Evolutionary conservation across 495 filamentous ascomycete genomes (phyloP).

Genomic region (Rostrohypoxylon terebratum): DNA sequence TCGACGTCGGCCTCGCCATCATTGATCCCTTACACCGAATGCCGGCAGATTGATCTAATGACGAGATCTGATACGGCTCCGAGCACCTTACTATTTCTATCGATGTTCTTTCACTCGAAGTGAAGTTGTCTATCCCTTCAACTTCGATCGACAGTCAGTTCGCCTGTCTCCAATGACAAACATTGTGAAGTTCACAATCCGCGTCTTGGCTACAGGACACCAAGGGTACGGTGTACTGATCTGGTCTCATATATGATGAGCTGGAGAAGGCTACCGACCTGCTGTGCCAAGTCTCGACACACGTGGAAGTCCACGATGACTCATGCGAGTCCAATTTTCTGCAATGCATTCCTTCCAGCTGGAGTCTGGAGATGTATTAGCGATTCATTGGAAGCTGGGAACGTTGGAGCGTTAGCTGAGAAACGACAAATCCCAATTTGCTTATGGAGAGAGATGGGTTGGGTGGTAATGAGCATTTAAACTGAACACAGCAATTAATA

Average conservation of each 20-base stretch:
- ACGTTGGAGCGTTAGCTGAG: background rate
- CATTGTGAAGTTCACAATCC: background rate
- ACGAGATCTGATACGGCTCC: background rate
- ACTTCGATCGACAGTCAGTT: background rate
- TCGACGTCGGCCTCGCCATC: constrained; percentile 23
- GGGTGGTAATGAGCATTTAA: constrained; percentile 10
- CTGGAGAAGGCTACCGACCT: background rate
- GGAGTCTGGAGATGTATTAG: background rate
- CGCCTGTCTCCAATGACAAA: background rate
- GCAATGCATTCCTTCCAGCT: constrained; percentile 28
- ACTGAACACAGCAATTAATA: background rate
- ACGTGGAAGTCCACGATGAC: constrained; percentile 18
- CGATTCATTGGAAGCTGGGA: background rate
- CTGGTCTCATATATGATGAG: background rate
- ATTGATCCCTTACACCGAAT: constrained; percentile 5
- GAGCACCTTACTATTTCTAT: background rate
- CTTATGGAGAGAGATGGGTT: constrained; percentile 4
- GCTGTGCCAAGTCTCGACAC: background rate
- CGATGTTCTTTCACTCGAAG: background rate
- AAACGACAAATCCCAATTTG: background rate
- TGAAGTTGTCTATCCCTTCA: background rate
- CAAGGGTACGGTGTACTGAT: background rate
- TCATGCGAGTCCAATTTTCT: background rate
- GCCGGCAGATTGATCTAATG: constrained; percentile 1
- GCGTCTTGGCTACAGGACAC: background rate